Conservation (phyloP, 2,329 filamentous ascomycete species). For the Amauroascus niger region DNA sequence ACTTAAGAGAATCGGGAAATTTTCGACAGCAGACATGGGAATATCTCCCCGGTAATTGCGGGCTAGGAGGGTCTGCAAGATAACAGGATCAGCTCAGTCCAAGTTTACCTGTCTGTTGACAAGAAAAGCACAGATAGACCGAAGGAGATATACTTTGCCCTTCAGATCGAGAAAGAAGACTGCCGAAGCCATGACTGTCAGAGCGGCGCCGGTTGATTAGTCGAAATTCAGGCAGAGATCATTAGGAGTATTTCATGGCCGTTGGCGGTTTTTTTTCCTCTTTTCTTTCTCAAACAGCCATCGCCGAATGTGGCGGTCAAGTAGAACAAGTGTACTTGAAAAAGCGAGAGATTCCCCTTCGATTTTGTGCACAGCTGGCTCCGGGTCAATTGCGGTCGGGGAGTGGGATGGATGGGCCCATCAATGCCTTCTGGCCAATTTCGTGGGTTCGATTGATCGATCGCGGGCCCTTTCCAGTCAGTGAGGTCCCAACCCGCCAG, state of each 20-base stretch:
- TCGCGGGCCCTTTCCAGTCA: background rate
- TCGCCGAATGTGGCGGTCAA: background rate
- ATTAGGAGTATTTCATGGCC: background rate
- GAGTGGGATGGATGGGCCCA: no score
- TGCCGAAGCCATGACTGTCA: conserved; percentile 73
- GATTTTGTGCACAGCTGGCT: background rate
- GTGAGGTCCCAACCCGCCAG: conserved; percentile 3
- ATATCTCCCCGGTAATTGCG: conserved; percentile 98
- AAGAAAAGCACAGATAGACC: background rate
- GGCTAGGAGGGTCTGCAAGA: conserved; percentile 76
- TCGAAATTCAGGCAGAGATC: background rate
- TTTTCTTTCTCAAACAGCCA: conserved; percentile 2
- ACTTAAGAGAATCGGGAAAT: conserved; percentile 89
- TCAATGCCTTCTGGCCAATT: background rate
- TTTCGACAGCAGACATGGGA: conserved; percentile 97
- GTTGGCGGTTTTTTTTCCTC: no score
- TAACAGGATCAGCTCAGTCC: background rate
- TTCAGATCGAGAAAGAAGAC: conserved; percentile 98
- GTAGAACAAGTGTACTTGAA: background rate
- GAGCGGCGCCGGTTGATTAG: conserved; percentile 12
- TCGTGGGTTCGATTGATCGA: background rate
- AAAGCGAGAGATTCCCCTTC: background rate
- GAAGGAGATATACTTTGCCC: conserved; percentile 66
- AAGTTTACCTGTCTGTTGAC: no score
- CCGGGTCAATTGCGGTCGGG: background rate